Evolutionary conservation across 768 basidiomycete species (phyloP), one percentile per base, ranked within the genome.

Genomic region (Trametes gibbosa): DNA sequence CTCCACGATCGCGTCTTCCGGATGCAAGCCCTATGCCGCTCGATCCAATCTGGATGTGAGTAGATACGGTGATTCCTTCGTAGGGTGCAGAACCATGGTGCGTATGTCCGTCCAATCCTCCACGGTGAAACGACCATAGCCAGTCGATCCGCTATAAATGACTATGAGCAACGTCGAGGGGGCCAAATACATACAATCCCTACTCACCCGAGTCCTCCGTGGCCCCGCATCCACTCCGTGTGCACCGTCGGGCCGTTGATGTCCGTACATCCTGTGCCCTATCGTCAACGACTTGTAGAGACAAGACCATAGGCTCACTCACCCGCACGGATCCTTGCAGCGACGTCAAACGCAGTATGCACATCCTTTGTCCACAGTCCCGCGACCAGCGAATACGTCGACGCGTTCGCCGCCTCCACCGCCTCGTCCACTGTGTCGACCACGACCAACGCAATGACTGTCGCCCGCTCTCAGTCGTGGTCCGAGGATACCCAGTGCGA

Each of bases 351-450:
- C 0, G 79, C 83, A 24, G 64, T 62, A 56, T 76, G 69, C 37
- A 79, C 57, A 62, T 84, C 77, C 5, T 64, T 66, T 0, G 83
- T 79, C 83, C 84, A 87, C 12, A 87, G 63, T 0, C 78, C 74
- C 0, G 84, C 74, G 1, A 74, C 70, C 32, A 88, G 70, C 3
- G 82, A 81, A 48, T 82, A 85, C 1, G 79, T 77, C 0, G 80
- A 75, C 0, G 75, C 71, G 62, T 87, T 87, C 5, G 84, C 83
- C 17, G 84, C 69, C 41, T 79, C 77, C 7, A 85, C 71, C 7
- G 81, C 83, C 65, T 86, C 83, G 19, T 82, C 79, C 10, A 80
- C 66, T 0, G 76, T 79, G 23, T 82, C 78, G 17, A 75, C 79
- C 1, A 75, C 69, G 1, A 76, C 73, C 49, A 85, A 70, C 10